phyloP scores from a whole-genome alignment of 2,329 filamentous ascomycete genomes.

The Sporothrix pallida region DNA sequence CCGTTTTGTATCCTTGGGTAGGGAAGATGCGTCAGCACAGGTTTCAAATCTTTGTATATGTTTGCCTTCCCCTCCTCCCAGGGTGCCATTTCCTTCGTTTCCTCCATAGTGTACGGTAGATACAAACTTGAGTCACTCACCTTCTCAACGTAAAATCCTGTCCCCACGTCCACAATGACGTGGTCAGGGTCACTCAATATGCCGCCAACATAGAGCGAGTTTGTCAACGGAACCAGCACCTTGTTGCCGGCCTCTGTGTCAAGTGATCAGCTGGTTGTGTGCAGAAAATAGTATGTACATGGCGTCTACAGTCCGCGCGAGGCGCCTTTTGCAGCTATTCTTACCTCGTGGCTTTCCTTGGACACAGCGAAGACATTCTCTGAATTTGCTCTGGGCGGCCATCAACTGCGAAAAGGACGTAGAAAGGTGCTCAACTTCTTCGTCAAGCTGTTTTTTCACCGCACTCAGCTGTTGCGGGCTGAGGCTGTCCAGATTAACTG shows the following conservation, averaged over 20 bases:
- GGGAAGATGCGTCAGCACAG: background rate
- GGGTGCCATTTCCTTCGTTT: no score
- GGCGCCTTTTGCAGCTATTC: background rate
- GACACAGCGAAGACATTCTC: constrained; percentile 84
- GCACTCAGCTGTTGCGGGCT: constrained; percentile 83
- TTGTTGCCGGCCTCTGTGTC: constrained; percentile 48
- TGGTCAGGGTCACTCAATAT: constrained; percentile 74
- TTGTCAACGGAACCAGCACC: constrained; percentile 92
- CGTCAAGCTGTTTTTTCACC: constrained; percentile 94
- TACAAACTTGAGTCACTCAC: constrained; percentile 47
- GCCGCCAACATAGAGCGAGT: constrained; percentile 91
- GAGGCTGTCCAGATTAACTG: constrained; percentile 74
- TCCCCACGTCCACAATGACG: constrained; percentile 90
- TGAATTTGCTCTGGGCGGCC: constrained; percentile 88
- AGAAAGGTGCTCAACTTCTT: constrained; percentile 93
- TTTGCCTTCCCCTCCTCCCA: no score
- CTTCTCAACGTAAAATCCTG: constrained; percentile 95
- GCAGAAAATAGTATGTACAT: no score
- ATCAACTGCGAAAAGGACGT: constrained; percentile 88
- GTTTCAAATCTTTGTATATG: no score
- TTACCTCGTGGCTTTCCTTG: constrained; percentile 46
- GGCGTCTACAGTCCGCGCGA: background rate
- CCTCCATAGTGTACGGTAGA: no score
- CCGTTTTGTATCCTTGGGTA: constrained; percentile 55
- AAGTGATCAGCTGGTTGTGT: background rate